Base-by-base conservation (phyloP, 2,329 filamentous ascomycete genomes). In the Fusarium gaditjirri region DNA sequence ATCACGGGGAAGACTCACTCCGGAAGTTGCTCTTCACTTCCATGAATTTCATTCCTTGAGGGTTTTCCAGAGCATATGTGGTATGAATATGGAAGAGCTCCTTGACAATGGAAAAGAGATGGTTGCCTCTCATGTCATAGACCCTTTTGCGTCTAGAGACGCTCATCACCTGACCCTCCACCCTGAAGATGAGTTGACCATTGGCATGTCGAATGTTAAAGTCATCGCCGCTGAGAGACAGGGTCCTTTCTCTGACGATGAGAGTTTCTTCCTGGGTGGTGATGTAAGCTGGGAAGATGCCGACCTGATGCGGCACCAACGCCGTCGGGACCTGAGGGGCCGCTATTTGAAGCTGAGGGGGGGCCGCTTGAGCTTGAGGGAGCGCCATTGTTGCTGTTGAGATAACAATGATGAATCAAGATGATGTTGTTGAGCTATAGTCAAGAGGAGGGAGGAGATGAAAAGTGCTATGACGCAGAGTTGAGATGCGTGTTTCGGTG, bases 221-320 rank as follows among this genome's bases (percentile, higher is more conserved):
- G 78, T 85, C 88, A 81, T 92, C 90, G 63, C 89, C 89, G 3
- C 86, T 86, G 13, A 91, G 80, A 6, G 90, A 91, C 64, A 90
- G 78, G 23, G 91, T 83, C 73, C 89, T 90, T 75, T 92, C 90
- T 73, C 86, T 88, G 53, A 93, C 81, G 4, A 88, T 77, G 11
- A 93, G 80, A 5, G 86, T 88, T 75, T 86, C 83, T 10, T 78
- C 75, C 36, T 83, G 78, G 2, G 65, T 76, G 6, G 82, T 80
- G 31, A 85, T 77, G 68, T 33, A 82, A 79, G 13, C 79, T 78
- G 78, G 72, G 70, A 85, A 84, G 57, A 86, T 68, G 62, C 83
- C 84, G 16, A 85, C 73, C 13, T 78, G 77, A 56, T 78, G 80
- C 16, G 74, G 71, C 12, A 79, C 69, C 46, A 49, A n/a, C 6